Evolutionary conservation across 345 rosid species (phyloP).

Genomic region (Ricinus communis): DNA sequence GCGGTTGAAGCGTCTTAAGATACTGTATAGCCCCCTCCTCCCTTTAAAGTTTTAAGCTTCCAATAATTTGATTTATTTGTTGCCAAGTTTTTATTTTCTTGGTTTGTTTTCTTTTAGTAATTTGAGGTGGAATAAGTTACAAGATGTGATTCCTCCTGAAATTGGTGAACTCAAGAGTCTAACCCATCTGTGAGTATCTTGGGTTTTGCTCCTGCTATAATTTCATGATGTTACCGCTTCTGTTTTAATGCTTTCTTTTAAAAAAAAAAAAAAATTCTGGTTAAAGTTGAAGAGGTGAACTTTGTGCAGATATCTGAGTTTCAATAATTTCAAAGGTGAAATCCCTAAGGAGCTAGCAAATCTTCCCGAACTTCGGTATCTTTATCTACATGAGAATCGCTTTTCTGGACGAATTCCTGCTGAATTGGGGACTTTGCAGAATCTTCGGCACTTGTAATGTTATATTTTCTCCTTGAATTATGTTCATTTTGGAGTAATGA

Average conservation of each 20-base stretch:
- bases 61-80: neutral
- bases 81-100: neutral
- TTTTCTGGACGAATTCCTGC: constrained; percentile 81
- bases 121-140: constrained; percentile 93
- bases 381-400: constrained; percentile 90
- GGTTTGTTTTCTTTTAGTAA: constrained; percentile 45
- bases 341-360: constrained; percentile 85
- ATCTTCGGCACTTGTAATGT: constrained; percentile 40
- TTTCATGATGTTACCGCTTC: neutral
- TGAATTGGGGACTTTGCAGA: constrained; percentile 69
- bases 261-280: no score
- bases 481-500: neutral
- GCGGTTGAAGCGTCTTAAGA: constrained; percentile 73
- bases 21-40: constrained; percentile 51
- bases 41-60: neutral
- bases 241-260: neutral
- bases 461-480: neutral
- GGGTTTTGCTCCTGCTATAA: neutral
- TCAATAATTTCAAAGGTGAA: constrained; percentile 91
- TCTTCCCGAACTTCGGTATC: constrained; percentile 87
- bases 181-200: constrained; percentile 74
- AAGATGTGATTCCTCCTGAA: constrained; percentile 87
- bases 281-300: neutral
- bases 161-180: constrained; percentile 85
- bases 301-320: constrained; percentile 73